Percentiles rank a stretch among this genome's conserved stretches.
Evolutionary conservation across 2,329 filamentous ascomycete genomes (phyloP).

Genomic region (Ceratocystis lukuohia): DNA sequence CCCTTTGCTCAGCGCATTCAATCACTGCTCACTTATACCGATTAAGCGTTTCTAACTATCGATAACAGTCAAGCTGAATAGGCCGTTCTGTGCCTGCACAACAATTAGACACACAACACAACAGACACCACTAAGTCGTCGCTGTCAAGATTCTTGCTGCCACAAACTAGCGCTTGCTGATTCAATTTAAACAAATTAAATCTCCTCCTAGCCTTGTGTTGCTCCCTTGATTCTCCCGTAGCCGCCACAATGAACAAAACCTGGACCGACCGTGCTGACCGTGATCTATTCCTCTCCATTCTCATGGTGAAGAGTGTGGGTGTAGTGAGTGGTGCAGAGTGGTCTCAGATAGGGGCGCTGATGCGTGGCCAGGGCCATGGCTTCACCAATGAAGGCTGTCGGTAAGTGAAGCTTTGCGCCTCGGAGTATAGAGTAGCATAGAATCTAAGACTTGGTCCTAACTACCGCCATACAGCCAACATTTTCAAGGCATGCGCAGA

Average conservation of each 20-base stretch:
- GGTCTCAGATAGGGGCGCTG: slow-evolving; percentile 47
- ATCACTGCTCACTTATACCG: neutral
- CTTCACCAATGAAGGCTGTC: slow-evolving; percentile 51
- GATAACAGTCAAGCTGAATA: neutral
- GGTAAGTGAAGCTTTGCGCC: slow-evolving; percentile 33
- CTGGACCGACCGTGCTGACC: slow-evolving; percentile 48
- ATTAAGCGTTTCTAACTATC: neutral
- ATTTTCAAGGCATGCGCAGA: slow-evolving; percentile 46
- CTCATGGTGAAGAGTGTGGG: slow-evolving; percentile 50
- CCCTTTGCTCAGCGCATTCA: neutral
- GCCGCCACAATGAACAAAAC: slow-evolving; percentile 37
- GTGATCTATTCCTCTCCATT: slow-evolving; percentile 51
- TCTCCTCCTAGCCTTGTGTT: neutral
- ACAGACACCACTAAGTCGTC: neutral
- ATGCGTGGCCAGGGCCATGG: slow-evolving; percentile 47
- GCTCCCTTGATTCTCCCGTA: neutral
- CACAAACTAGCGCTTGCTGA: neutral
- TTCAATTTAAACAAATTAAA: neutral
- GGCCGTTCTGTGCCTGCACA: neutral
- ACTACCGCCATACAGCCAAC: slow-evolving; percentile 35
- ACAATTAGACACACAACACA: neutral
- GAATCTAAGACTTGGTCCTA: neutral
- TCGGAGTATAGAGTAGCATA: too few species aligned
- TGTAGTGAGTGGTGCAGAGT: slow-evolving; percentile 49
- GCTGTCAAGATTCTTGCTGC: neutral